Evolutionary conservation across 805 yeast species (phyloP).

Genomic region (Candida berthetii): DNA sequence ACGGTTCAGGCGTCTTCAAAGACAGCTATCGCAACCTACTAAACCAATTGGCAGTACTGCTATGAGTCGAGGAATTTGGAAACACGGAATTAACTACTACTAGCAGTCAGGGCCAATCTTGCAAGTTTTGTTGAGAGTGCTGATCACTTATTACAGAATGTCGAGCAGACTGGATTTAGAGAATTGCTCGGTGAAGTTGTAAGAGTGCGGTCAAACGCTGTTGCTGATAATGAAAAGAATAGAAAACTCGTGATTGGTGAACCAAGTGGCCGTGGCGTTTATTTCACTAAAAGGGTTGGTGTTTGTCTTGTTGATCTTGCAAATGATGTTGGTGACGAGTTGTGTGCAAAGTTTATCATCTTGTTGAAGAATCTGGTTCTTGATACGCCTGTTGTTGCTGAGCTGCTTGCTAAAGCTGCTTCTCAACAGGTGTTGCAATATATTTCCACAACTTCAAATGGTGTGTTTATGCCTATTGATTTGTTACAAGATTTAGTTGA

Average conservation of each 20-base stretch:
- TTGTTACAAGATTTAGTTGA: constrained; percentile 10
- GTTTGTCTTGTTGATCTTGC: constrained; percentile 11
- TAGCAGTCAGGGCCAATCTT: constrained; percentile 8
- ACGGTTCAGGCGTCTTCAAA: constrained; percentile 8
- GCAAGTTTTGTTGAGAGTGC: constrained; percentile 8
- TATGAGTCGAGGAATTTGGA: constrained; percentile 15
- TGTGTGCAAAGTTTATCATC: neutral
- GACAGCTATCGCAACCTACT: constrained; percentile 17
- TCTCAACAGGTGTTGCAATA: constrained; percentile 8
- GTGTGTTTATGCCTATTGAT: constrained; percentile 10
- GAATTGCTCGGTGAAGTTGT: constrained; percentile 11
- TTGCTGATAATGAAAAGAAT: constrained; percentile 19
- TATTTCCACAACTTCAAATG: constrained; percentile 3
- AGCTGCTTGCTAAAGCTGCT: constrained; percentile 5
- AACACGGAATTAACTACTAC: constrained; percentile 10
- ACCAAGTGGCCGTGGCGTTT: constrained; percentile 2
- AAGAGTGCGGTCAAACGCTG: constrained; percentile 18
- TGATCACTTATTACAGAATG: constrained; percentile 5
- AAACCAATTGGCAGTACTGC: constrained; percentile 15
- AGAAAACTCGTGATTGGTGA: constrained; percentile 8
- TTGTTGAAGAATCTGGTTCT: constrained; percentile 1
- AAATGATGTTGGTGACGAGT: constrained; percentile 4
- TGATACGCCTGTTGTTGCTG: neutral
- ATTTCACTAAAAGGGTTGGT: neutral
- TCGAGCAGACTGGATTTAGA: constrained; percentile 1